phyloP scores from a whole-genome alignment of 352 stramenopile species.

The Globisporangium rhizosaccharum region DNA sequence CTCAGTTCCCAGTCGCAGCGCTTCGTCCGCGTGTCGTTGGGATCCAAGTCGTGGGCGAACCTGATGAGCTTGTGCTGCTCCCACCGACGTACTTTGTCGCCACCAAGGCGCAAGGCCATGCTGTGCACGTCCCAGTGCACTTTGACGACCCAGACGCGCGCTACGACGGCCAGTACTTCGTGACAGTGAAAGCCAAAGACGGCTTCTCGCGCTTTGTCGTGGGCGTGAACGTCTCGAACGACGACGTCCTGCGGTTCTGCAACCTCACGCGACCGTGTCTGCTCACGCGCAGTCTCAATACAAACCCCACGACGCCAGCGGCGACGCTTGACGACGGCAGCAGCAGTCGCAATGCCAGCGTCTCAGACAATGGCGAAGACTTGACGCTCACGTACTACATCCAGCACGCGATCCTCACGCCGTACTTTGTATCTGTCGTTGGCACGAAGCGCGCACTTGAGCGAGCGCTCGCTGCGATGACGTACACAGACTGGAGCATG shows the following conservation, averaged over 20 bases:
- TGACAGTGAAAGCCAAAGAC: constrained; percentile 36
- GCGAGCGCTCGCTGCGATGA: constrained; percentile 26
- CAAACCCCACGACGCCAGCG: constrained; percentile 8
- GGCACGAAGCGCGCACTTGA: constrained; percentile 33
- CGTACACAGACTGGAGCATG: constrained; percentile 27
- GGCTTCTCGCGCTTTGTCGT: constrained; percentile 33
- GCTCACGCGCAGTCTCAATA: constrained; percentile 27
- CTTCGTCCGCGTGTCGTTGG: constrained; percentile 25
- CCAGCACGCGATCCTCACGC: constrained; percentile 23
- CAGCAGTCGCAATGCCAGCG: constrained; percentile 18
- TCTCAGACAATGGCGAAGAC: constrained; percentile 7
- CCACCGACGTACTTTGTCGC: constrained; percentile 34
- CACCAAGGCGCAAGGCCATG: constrained; percentile 16
- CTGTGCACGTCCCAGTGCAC: constrained; percentile 26
- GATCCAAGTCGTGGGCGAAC: constrained; percentile 44
- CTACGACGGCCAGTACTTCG: constrained; percentile 33
- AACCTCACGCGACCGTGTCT: constrained; percentile 41
- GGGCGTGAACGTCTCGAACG: constrained; percentile 34
- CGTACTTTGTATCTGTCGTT: constrained; percentile 35
- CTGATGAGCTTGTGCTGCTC: constrained; percentile 39
- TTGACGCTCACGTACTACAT: constrained; percentile 20
- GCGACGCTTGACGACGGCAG: background rate
- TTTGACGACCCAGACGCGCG: constrained; percentile 54
- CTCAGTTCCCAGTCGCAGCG: constrained; percentile 8
- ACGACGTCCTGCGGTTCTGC: constrained; percentile 51